Conservation (phyloP, 1,284 basidiomycete species). For the Neotropicomus parvogracilis region DNA sequence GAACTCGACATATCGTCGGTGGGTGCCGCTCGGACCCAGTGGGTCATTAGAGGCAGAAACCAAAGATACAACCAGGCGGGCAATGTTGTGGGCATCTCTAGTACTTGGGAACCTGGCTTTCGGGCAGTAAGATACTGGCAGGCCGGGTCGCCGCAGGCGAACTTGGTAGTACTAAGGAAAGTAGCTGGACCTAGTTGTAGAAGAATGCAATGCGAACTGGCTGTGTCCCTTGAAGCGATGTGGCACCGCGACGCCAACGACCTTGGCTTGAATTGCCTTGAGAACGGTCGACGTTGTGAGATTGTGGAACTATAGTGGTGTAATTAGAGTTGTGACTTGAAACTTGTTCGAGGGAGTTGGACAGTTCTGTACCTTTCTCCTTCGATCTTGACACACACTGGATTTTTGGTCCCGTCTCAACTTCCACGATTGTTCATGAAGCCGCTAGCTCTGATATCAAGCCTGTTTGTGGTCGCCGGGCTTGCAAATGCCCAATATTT, state of each 20-base stretch:
- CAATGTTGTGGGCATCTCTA: constrained; percentile 7
- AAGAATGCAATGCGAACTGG: neutral
- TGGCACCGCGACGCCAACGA: too few species aligned
- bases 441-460: constrained; percentile 35
- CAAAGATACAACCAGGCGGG: constrained; percentile 14
- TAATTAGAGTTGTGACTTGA: too few species aligned
- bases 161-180: too few species aligned
- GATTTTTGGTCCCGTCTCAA: neutral
- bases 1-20: constrained; percentile 41
- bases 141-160: neutral
- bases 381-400: too few species aligned
- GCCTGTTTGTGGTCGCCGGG: constrained; percentile 34
- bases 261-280: too few species aligned
- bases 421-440: constrained; percentile 42
- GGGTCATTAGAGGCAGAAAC: constrained; percentile 16
- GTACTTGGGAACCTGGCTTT: neutral
- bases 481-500: constrained; percentile 63
- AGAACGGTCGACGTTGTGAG: too few species aligned
- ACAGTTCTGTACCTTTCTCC: too few species aligned
- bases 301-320: too few species aligned
- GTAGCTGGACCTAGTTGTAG: too few species aligned
- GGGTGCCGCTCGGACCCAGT: constrained; percentile 36
- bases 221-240: neutral
- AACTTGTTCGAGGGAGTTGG: too few species aligned
- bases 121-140: neutral